Conservation (phyloP, 164 flowering plant species). For the Euptelea pleiosperma region DNA sequence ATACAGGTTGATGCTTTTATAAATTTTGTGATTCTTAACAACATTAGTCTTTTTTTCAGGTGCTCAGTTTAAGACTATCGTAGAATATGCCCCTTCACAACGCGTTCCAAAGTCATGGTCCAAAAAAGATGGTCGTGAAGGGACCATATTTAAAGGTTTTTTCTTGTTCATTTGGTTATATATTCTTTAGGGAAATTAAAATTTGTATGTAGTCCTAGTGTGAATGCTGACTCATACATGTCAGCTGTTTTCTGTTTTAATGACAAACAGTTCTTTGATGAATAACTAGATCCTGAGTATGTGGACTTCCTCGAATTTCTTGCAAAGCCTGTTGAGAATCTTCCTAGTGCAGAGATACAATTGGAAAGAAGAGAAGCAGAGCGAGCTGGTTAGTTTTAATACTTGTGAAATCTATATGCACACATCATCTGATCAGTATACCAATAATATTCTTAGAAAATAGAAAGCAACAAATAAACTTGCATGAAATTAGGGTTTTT, state of each 20-base stretch:
- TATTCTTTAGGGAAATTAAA: background rate
- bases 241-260: conserved; percentile 10
- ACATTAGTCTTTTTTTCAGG: conserved; percentile 53
- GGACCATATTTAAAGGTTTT: conserved; percentile 73
- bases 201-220: background rate
- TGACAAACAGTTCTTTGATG: conserved; percentile 27
- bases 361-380: conserved; percentile 89
- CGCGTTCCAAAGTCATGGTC: conserved; percentile 66
- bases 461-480: background rate
- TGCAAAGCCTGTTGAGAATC: conserved; percentile 87
- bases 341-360: conserved; percentile 94
- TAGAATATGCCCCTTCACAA: conserved; percentile 95
- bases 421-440: background rate
- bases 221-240: background rate
- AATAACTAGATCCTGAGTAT: conserved; percentile 75
- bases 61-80: conserved; percentile 61
- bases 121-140: conserved; percentile 92
- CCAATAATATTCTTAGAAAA: background rate
- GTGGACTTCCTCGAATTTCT: conserved; percentile 81
- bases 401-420: background rate
- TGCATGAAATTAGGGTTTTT: too few species aligned
- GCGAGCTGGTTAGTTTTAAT: conserved; percentile 58
- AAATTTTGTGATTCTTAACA: background rate
- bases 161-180: background rate
- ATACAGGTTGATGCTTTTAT: background rate